Base-by-base conservation (phyloP, 441 rosid species). In the Euphorbia schlechtendalii region DNA sequence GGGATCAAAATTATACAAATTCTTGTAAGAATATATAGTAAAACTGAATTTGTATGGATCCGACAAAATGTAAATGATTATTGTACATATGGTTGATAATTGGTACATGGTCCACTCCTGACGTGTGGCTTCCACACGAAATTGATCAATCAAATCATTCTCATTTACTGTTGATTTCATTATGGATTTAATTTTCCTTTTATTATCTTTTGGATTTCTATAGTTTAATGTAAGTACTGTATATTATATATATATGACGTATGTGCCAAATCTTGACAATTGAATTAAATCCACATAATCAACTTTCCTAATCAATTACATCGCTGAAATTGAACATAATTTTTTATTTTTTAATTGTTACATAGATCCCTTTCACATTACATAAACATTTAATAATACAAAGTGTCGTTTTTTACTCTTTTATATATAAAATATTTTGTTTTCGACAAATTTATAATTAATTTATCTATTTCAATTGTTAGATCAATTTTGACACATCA, bases 291-390 rank as follows among this genome's bases (percentile, higher is more conserved):
- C 40, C 22, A 48, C 53, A 48, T 15, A 48, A 17, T 48, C 8
- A 7, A n/a, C 53, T 17, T 0, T 18, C 53, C 5, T n/a, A 41
- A 41, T 41, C 10, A 41, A 41, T 41, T 41, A 48, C 53, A 11
- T 43, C 48, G 14, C 14, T 43, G 15, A 5, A 5, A 43, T 1
- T 11, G 14, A 43, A 43, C n/a, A n/a, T n/a, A n/a, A 13, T 46
- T 3, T 5, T 46, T 13, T 20, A 53, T 21, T 0, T 24, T 51
- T 53, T 12, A 34, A 8, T 32, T 32, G 8, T 58, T 32, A 17
- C 61, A 18, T 30, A 58, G 61, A 58, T 58, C 41, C 25, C 27
- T 58, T 58, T 58, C 45, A 58, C 61, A 56, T 17, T 30, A 56
- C 21, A 17, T n/a, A 7, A 5, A 6, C 14, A 4, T 34, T 32